phyloP scores from a whole-genome alignment of 2,329 filamentous ascomycete species.

The Verticillium isaacii region DNA sequence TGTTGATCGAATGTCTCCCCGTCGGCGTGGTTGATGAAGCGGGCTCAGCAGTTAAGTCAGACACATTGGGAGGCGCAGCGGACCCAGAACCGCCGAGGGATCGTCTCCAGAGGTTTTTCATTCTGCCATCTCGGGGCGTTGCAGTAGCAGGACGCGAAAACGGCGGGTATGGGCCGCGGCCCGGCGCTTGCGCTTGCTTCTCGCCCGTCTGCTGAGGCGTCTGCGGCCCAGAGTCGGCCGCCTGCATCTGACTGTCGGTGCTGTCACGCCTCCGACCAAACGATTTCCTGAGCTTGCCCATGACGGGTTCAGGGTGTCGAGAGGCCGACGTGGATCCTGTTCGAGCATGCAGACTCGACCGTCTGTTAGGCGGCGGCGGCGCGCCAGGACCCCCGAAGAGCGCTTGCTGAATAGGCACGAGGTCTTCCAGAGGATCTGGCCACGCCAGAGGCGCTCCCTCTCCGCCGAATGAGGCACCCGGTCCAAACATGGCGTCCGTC shows the following conservation, averaged over 20 bases:
- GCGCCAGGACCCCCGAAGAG: conserved; percentile 30
- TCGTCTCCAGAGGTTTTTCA: conserved; percentile 48
- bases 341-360: conserved; percentile 48
- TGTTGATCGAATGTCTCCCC: not conserved
- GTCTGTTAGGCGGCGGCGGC: conserved; percentile 44
- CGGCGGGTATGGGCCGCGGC: conserved; percentile 40
- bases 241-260: conserved; percentile 18
- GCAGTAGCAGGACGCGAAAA: conserved; percentile 25
- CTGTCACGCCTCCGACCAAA: conserved; percentile 22
- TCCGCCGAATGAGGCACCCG: conserved; percentile 22
- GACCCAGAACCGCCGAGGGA: conserved; percentile 35
- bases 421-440: conserved; percentile 39
- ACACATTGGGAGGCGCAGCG: conserved; percentile 11
- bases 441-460: conserved; percentile 22
- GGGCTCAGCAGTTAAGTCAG: not conserved
- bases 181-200: conserved; percentile 29
- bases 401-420: conserved; percentile 36
- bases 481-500: conserved; percentile 41
- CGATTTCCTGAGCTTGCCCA: conserved; percentile 19
- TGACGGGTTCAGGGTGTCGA: conserved; percentile 9
- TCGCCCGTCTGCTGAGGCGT: conserved; percentile 15
- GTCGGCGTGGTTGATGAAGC: conserved; percentile 12
- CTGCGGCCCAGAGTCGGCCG: not conserved
- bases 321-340: conserved; percentile 27
- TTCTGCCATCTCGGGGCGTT: conserved; percentile 35